These are phyloP conservation scores for Achaetomiella virescens DNA, from an alignment of 495 filamentous ascomycete genomes.

Conservation along the genomic window DNA sequence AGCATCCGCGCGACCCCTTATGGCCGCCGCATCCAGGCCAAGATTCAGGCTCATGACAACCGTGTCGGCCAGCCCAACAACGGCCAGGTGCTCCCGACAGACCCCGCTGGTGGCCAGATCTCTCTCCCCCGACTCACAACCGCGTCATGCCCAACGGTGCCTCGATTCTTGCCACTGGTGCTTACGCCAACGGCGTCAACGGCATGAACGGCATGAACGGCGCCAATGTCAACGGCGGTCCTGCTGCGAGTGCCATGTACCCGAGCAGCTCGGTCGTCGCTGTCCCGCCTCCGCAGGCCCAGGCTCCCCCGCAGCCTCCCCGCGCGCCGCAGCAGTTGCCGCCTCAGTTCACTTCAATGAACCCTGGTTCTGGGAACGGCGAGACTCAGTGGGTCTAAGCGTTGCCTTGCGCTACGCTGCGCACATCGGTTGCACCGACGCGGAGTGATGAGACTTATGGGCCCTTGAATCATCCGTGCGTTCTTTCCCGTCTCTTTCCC, in stretches of 20 bases:
- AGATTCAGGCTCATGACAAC: conserved; percentile 55
- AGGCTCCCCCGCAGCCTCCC: conserved; percentile 22
- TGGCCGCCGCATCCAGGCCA: conserved; percentile 83
- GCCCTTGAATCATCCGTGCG: conserved; percentile 24
- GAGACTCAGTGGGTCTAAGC: conserved; percentile 28
- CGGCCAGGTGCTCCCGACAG: conserved; percentile 32
- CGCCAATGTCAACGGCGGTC: conserved; percentile 10
- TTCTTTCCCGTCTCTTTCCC: conserved; percentile 25
- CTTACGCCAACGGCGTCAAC: conserved; percentile 26
- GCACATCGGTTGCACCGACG: not conserved
- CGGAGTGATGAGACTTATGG: conserved; percentile 12
- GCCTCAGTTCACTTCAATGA: conserved; percentile 16
- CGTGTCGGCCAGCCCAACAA: conserved; percentile 25
- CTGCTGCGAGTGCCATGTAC: conserved; percentile 18
- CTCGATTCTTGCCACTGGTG: conserved; percentile 23
- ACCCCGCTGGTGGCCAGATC: conserved; percentile 39
- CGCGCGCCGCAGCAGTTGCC: conserved; percentile 22
- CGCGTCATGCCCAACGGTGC: conserved; percentile 29
- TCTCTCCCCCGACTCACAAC: conserved; percentile 25
- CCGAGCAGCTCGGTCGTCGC: conserved; percentile 23
- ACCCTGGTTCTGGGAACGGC: conserved; percentile 17
- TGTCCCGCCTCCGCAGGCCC: conserved; percentile 19
- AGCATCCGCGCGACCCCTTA: conserved; percentile 82
- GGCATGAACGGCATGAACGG: conserved; percentile 27
- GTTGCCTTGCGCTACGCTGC: not conserved